Conservation (phyloP, 345 rosid species). For the Cardamine chenopodiifolia region DNA sequence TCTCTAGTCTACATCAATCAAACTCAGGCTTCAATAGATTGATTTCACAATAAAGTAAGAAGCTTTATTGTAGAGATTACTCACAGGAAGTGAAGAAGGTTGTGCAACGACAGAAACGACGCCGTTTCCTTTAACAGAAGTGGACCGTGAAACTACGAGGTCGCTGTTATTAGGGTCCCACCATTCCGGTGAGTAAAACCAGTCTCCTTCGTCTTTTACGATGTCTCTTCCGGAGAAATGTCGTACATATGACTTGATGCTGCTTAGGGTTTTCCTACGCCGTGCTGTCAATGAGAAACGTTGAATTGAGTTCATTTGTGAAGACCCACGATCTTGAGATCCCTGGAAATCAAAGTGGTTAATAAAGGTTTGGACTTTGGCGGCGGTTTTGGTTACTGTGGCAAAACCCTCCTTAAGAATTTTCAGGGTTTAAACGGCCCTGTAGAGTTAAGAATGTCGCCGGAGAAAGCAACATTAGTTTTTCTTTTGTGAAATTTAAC, state of each 20-base stretch:
- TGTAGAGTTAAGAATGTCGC: not conserved
- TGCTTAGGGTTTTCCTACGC: constrained; percentile 6
- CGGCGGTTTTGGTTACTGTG: constrained; percentile 43
- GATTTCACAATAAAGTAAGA: not conserved
- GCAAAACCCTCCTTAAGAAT: not conserved
- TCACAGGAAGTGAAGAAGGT: constrained; percentile 82
- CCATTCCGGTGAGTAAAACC: constrained; percentile 87
- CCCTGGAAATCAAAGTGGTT: constrained; percentile 2
- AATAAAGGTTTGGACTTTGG: constrained; percentile 1
- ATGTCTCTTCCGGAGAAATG: constrained; percentile 51
- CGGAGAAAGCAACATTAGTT: no score
- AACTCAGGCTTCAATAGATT: not conserved
- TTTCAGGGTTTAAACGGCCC: not conserved
- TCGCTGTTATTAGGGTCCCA: constrained; percentile 60
- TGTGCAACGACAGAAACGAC: constrained; percentile 70
- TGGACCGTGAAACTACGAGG: constrained; percentile 52
- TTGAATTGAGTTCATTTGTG: constrained; percentile 22
- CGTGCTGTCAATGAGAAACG: constrained; percentile 14
- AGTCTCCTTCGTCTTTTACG: constrained; percentile 81
- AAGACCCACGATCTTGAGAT: not conserved
- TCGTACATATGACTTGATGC: constrained; percentile 44
- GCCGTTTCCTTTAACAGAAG: constrained; percentile 75
- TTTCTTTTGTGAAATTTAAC: no score
- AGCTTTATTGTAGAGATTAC: constrained; percentile 33
- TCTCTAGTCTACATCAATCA: constrained; percentile 51